These are phyloP conservation scores for Pseudocercospora fijiensis DNA, from an alignment of 2,329 filamentous ascomycete species.

Conservation along the genomic window DNA sequence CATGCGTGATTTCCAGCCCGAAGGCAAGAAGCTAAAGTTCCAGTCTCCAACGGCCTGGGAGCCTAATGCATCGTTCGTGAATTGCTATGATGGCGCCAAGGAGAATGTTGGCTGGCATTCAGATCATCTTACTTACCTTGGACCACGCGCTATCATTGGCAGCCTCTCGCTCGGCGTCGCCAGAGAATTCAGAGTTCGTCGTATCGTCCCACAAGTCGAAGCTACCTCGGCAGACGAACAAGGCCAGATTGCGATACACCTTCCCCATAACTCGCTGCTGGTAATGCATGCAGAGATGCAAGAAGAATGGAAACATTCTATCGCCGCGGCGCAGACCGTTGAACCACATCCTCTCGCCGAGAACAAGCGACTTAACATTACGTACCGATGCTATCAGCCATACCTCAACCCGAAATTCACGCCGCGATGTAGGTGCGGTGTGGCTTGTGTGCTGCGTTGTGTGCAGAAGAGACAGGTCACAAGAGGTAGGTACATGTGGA, in stretches of 20 bases:
- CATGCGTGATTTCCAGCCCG: slow-evolving; percentile 66
- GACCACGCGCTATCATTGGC: slow-evolving; percentile 83
- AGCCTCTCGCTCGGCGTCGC: slow-evolving; percentile 87
- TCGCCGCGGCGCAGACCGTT: slow-evolving; percentile 71
- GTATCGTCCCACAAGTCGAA: slow-evolving; percentile 60
- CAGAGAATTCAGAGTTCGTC: slow-evolving; percentile 86
- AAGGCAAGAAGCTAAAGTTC: slow-evolving; percentile 70
- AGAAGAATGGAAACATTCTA: slow-evolving; percentile 91
- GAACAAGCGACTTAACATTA: slow-evolving; percentile 85
- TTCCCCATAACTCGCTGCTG: slow-evolving; percentile 90
- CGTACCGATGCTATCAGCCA: slow-evolving; percentile 81
- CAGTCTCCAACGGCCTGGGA: slow-evolving; percentile 73
- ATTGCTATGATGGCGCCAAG: slow-evolving; percentile 80
- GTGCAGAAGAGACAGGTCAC: slow-evolving; percentile 77
- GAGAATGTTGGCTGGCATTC: slow-evolving; percentile 90
- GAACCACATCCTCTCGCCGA: slow-evolving; percentile 81
- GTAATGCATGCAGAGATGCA: slow-evolving; percentile 99
- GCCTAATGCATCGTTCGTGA: slow-evolving; percentile 90
- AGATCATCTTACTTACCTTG: slow-evolving; percentile 90
- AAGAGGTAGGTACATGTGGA: slow-evolving; percentile 84
- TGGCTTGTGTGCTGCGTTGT: slow-evolving; percentile 69
- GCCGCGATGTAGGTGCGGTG: slow-evolving; percentile 72
- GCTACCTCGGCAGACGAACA: slow-evolving; percentile 58
- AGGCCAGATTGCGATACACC: slow-evolving; percentile 87
- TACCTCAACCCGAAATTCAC: slow-evolving; percentile 75